phyloP scores from a whole-genome alignment of 2,329 filamentous ascomycete genomes.

The Colletotrichum paranaense region DNA sequence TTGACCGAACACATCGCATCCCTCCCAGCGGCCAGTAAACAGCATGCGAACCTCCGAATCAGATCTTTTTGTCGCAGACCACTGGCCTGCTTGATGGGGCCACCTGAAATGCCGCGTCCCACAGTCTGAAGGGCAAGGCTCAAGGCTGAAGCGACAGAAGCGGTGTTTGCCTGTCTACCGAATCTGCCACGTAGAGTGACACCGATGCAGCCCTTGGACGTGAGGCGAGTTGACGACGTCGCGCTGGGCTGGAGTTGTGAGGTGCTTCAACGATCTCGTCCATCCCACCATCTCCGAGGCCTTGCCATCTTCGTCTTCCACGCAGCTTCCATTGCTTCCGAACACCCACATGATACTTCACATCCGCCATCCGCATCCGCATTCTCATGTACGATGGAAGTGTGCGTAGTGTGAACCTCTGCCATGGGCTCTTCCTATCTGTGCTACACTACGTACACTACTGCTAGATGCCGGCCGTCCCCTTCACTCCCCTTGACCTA shows the following conservation, averaged over 20 bases:
- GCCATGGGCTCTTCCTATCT: neutral
- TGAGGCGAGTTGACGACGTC: neutral
- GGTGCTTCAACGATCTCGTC: neutral
- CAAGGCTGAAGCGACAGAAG: too few relatives aligned
- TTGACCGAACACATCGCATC: neutral
- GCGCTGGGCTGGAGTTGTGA: neutral
- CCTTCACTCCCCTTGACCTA: neutral
- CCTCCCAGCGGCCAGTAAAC: neutral
- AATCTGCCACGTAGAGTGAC: constrained; percentile 9
- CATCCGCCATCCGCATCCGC: constrained; percentile 2
- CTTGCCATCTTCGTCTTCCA: constrained; percentile 23
- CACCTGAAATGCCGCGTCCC: neutral
- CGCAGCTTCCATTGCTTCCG: constrained; percentile 21
- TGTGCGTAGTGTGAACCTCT: neutral
- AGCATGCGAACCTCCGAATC: neutral
- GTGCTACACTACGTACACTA: neutral
- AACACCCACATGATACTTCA: neutral
- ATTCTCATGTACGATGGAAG: constrained; percentile 25
- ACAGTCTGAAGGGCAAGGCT: neutral
- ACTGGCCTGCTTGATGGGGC: neutral
- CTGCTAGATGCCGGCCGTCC: neutral
- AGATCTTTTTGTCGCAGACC: neutral
- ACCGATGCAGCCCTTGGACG: neutral
- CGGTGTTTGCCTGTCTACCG: neutral
- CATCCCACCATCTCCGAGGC: neutral